Conservation (phyloP, 768 basidiomycete species). For the Gautieria morchelliformis region DNA sequence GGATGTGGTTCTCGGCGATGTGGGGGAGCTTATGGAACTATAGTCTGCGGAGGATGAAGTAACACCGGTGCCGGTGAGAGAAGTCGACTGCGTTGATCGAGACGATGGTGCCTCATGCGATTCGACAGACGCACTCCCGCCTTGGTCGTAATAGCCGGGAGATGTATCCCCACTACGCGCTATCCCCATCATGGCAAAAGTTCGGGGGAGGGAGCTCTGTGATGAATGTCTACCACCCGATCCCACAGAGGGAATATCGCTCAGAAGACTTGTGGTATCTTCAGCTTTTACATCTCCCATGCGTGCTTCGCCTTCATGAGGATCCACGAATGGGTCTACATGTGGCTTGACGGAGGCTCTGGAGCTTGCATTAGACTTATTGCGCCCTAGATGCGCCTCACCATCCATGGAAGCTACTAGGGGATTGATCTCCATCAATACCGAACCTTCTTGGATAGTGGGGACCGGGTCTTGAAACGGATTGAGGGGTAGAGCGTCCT, state of each 20-base stretch:
- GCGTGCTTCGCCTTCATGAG: neutral
- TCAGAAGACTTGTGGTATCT: neutral
- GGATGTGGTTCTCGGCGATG: conserved; percentile 29
- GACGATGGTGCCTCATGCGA: conserved; percentile 1
- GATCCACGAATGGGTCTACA: conserved; percentile 35
- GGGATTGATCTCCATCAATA: neutral
- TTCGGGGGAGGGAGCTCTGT: conserved; percentile 22
- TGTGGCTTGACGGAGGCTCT: conserved; percentile 25
- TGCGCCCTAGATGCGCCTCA: conserved; percentile 9
- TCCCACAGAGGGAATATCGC: neutral
- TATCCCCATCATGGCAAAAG: conserved; percentile 16
- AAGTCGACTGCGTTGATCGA: neutral
- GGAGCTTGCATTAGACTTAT: conserved; percentile 20
- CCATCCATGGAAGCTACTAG: neutral
- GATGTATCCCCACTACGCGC: conserved; percentile 14
- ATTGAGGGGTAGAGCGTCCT: conserved; percentile 27
- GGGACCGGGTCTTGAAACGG: conserved; percentile 39
- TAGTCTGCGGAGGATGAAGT: conserved; percentile 16
- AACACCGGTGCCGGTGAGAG: conserved; percentile 15
- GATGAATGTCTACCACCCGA: conserved; percentile 15
- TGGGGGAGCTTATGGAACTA: conserved; percentile 12
- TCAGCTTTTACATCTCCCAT: neutral
- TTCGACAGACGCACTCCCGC: neutral
- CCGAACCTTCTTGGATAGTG: conserved; percentile 8
- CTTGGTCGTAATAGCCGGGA: neutral